These are phyloP conservation scores for Brassica napus DNA, from an alignment of 345 rosid genomes.

Conservation along the genomic window Da-Ae NC_063448.1:52146001-52146500, in stretches of 20 bases:
- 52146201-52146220: conserved; percentile 66
- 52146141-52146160: conserved; percentile 80
- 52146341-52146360: conserved; percentile 89
- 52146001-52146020: conserved; percentile 88
- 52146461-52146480: conserved; percentile 84
- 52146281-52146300: conserved; percentile 77
- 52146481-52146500: conserved; percentile 34
- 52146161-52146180: conserved; percentile 84
- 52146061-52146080: conserved; percentile 91
- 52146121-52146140: conserved; percentile 92
- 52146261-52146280: conserved; percentile 43
- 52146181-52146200: conserved; percentile 64
- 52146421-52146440: conserved; percentile 12
- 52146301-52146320: conserved; percentile 88
- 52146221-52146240: conserved; percentile 56
- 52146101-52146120: conserved; percentile 90
- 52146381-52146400: conserved; percentile 78
- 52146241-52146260: conserved; percentile 40
- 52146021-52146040: conserved; percentile 82
- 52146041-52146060: conserved; percentile 95
- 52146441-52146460: conserved; percentile 53
- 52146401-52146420: conserved; percentile 43
- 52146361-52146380: conserved; percentile 87
- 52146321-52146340: conserved; percentile 87
- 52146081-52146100: conserved; percentile 84